Evolutionary conservation across 257 asterid species (phyloP).

Genomic region (Rehmannia glutinosa): DNA sequence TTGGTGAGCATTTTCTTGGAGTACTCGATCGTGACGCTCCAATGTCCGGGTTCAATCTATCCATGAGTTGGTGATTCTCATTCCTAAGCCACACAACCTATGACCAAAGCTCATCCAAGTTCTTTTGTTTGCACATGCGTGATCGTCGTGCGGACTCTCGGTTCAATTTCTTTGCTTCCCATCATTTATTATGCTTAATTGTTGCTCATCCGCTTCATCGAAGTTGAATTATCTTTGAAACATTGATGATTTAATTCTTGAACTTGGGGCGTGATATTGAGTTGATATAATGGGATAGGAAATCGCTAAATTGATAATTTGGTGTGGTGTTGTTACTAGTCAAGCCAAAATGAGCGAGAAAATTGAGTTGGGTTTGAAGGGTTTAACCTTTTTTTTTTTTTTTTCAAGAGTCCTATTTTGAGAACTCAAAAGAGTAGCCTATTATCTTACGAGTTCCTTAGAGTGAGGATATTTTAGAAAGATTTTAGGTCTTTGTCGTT

Average conservation of each 20-base stretch:
- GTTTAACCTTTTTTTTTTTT: too few relatives aligned
- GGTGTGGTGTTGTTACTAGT: conserved; percentile 29
- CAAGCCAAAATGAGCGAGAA: conserved; percentile 39
- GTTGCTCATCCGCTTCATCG: conserved; percentile 81
- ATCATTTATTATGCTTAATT: conserved; percentile 59
- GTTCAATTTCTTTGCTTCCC: conserved; percentile 85
- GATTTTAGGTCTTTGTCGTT: too few relatives aligned
- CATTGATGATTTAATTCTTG: conserved; percentile 58
- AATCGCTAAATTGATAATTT: conserved; percentile 37
- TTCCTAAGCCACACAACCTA: conserved; percentile 74
- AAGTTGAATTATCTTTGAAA: conserved; percentile 83
- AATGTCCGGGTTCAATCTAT: conserved; percentile 59
- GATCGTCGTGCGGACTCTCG: conserved; percentile 87
- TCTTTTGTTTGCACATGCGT: conserved; percentile 91
- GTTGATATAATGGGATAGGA: conserved; percentile 43
- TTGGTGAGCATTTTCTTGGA: conserved; percentile 69
- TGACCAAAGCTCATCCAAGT: conserved; percentile 87
- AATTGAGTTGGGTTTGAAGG: conserved; percentile 48
- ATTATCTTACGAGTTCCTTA: too few relatives aligned
- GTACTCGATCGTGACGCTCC: conserved; percentile 49
- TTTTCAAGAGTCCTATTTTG: too few relatives aligned
- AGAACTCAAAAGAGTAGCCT: too few relatives aligned
- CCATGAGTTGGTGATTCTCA: conserved; percentile 74
- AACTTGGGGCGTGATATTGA: conserved; percentile 45
- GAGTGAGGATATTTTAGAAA: too few relatives aligned